Conservation (phyloP, 1,284 basidiomycete species). For the Ceratobasidium sp. region DNA sequence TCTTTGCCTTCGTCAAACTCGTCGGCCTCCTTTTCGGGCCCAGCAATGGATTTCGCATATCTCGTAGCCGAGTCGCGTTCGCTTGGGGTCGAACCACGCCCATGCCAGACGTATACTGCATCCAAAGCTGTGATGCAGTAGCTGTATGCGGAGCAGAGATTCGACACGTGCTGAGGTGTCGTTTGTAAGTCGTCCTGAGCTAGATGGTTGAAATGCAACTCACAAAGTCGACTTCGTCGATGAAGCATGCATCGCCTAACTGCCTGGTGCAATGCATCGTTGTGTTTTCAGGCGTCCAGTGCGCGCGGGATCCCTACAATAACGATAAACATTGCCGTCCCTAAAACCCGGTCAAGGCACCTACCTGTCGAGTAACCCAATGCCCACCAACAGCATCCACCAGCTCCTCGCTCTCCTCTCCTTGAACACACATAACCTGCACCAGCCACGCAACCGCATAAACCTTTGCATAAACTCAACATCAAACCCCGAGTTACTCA, state of each 20-base stretch:
- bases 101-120: conserved; percentile 82
- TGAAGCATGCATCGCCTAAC: conserved; percentile 64
- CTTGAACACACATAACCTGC: conserved; percentile 69
- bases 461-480: conserved; percentile 14
- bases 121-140: conserved; percentile 78
- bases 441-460: not conserved
- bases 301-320: conserved; percentile 72
- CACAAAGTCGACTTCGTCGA: conserved; percentile 82
- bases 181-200: not conserved
- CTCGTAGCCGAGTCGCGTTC: conserved; percentile 72
- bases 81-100: conserved; percentile 69
- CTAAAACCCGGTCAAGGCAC: conserved; percentile 40
- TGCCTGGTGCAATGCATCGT: conserved; percentile 79
- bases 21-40: conserved; percentile 60
- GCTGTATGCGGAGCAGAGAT: conserved; percentile 83
- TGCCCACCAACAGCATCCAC: conserved; percentile 74
- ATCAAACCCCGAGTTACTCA: conserved; percentile 56
- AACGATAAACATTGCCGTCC: conserved; percentile 38
- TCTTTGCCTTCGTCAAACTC: conserved; percentile 70
- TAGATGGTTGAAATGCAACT: conserved; percentile 52
- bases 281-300: conserved; percentile 83
- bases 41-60: conserved; percentile 68
- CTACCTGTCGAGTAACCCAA: conserved; percentile 75
- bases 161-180: conserved; percentile 67
- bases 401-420: conserved; percentile 71